Percentiles rank a stretch among this genome's conserved stretches.
Conservation (phyloP, 2,329 filamentous ascomycete species). For the Penicillium sp. region DNA sequence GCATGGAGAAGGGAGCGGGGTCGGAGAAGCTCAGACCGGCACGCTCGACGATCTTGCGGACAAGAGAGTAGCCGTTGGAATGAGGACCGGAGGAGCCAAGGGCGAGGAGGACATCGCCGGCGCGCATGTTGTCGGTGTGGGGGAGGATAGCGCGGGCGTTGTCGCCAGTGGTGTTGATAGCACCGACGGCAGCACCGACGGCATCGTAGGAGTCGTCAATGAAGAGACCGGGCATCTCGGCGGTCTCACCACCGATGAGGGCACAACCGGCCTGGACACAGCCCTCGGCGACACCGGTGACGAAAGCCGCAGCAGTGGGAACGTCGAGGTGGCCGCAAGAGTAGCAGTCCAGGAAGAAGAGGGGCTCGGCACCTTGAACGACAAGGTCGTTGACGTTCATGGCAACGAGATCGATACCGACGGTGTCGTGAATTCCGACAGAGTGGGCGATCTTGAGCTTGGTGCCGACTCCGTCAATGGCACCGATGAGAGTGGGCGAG, state of each 20-base stretch:
- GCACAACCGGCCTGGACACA: conserved; percentile 84
- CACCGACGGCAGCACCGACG: conserved; percentile 84
- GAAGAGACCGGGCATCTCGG: conserved; percentile 98
- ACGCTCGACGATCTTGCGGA: conserved; percentile 80
- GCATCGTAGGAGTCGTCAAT: conserved; percentile 87
- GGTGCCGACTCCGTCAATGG: conserved; percentile 94
- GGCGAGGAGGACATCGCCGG: conserved; percentile 83
- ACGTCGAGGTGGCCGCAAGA: conserved; percentile 87
- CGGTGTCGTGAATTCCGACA: conserved; percentile 86
- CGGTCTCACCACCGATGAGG: conserved; percentile 94
- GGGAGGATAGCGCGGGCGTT: conserved; percentile 69
- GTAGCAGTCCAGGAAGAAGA: conserved; percentile 98
- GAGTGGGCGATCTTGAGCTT: conserved; percentile 95
- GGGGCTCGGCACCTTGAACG: conserved; percentile 89
- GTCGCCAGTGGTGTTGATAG: conserved; percentile 60
- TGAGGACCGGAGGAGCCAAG: conserved; percentile 84
- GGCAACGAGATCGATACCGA: conserved; percentile 94
- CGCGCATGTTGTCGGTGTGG: conserved; percentile 70
- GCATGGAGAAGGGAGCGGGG: conserved; percentile 71
- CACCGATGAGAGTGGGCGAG: conserved; percentile 82
- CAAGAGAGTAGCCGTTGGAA: conserved; percentile 97
- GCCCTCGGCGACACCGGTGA: conserved; percentile 84
- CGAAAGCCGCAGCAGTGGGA: conserved; percentile 76
- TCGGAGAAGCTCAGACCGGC: conserved; percentile 71
- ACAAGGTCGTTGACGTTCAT: conserved; percentile 99